Conservation (phyloP, 2,329 filamentous ascomycete species). For the Sporothrix luriei region DNA sequence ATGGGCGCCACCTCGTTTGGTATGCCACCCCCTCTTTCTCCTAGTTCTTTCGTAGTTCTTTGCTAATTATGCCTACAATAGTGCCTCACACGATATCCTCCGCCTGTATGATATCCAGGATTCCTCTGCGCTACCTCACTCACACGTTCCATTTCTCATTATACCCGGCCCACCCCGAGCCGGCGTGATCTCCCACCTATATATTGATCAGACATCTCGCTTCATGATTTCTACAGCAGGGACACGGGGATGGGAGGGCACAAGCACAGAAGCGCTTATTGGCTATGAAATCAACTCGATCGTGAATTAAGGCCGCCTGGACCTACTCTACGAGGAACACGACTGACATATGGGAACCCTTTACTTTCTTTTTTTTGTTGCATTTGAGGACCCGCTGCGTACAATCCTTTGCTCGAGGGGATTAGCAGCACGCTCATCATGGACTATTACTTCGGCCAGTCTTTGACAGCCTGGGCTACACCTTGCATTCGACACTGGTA, state of each 20-base stretch:
- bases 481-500: neutral
- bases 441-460: neutral
- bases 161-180: conserved; percentile 82
- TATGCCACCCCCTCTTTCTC: conserved; percentile 30
- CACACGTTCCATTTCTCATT: conserved; percentile 91
- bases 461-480: neutral
- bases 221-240: conserved; percentile 93
- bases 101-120: conserved; percentile 85
- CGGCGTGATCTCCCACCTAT: conserved; percentile 83
- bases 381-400: neutral
- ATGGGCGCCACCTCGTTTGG: conserved; percentile 87
- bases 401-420: neutral
- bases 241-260: conserved; percentile 93
- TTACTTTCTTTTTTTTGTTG: neutral
- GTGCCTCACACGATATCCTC: conserved; percentile 90
- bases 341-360: neutral
- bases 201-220: conserved; percentile 81
- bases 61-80: conserved; percentile 42
- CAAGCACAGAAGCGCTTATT: conserved; percentile 83
- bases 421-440: neutral
- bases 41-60: neutral
- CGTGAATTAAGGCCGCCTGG: conserved; percentile 3
- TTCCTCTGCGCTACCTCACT: conserved; percentile 66
- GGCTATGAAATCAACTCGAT: conserved; percentile 79
- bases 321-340: neutral